Percentiles rank a stretch among this genome's conserved stretches.
Evolutionary conservation across 345 rosid species (phyloP).

Genomic region (Rhizophora apiculata): DNA sequence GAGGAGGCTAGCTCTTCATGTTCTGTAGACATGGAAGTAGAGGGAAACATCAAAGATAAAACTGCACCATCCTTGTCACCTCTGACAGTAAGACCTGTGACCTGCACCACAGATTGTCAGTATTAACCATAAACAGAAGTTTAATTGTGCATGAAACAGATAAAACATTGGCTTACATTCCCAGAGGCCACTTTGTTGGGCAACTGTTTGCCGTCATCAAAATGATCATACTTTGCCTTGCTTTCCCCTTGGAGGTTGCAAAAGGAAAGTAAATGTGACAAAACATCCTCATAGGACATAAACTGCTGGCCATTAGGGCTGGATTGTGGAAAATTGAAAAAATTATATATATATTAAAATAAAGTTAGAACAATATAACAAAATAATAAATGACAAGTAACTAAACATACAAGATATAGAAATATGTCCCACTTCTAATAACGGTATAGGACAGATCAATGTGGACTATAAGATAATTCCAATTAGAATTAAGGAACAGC

Average conservation of each 20-base stretch:
- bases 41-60: conserved; percentile 22
- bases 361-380: not conserved
- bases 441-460: not conserved
- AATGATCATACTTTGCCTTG: conserved; percentile 18
- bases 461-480: not conserved
- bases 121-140: conserved; percentile 5
- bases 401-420: not conserved
- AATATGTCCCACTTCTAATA: not conserved
- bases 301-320: conserved; percentile 80
- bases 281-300: conserved; percentile 67
- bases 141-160: conserved; percentile 11
- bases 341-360: conserved; percentile 19
- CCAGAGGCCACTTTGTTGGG: conserved; percentile 18
- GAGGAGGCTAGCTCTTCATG: conserved; percentile 18
- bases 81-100: conserved; percentile 19
- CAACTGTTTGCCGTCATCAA: conserved; percentile 19
- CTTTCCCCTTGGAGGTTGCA: conserved; percentile 33
- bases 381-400: not conserved
- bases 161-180: conserved; percentile 35
- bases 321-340: conserved; percentile 24
- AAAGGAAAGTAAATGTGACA: conserved; percentile 42
- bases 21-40: conserved; percentile 23
- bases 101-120: conserved; percentile 29
- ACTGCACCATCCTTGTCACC: conserved; percentile 23
- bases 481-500: conserved; percentile 1